Percentiles rank a stretch among this genome's conserved stretches.
Conservation (phyloP, 2,329 filamentous ascomycete species). For the Calycina marina region DNA sequence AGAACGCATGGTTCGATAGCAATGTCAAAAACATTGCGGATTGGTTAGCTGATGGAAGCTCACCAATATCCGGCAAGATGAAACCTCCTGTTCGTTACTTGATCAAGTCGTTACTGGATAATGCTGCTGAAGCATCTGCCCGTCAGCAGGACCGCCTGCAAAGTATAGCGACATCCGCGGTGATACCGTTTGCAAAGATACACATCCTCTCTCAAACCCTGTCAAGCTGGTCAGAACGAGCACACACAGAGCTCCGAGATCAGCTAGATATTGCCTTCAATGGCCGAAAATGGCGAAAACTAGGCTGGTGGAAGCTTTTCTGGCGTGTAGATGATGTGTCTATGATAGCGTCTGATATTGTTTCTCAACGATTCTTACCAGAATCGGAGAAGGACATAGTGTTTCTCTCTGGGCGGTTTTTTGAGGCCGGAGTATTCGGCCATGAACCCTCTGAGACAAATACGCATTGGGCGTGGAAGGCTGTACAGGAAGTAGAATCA, state of each 20-base stretch:
- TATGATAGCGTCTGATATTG: constrained; percentile 66
- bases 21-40: constrained; percentile 48
- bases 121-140: constrained; percentile 35
- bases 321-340: constrained; percentile 89
- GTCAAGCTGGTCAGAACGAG: constrained; percentile 59
- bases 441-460: constrained; percentile 1
- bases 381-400: constrained; percentile 70
- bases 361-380: constrained; percentile 62
- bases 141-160: constrained; percentile 28
- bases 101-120: constrained; percentile 50
- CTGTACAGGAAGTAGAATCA: constrained; percentile 2
- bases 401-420: constrained; percentile 65
- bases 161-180: constrained; percentile 21
- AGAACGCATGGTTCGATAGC: constrained; percentile 60
- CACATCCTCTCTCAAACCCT: constrained; percentile 42
- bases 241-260: constrained; percentile 70
- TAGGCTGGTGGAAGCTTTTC: constrained; percentile 90
- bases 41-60: constrained; percentile 44
- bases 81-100: constrained; percentile 53
- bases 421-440: constrained; percentile 39
- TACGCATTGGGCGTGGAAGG: constrained; percentile 15
- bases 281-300: constrained; percentile 61
- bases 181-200: constrained; percentile 24
- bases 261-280: constrained; percentile 66
- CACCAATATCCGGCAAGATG: constrained; percentile 30